Evolutionary conservation across 306 rosid species (phyloP).

Genomic region (Trifolium pratense): DNA sequence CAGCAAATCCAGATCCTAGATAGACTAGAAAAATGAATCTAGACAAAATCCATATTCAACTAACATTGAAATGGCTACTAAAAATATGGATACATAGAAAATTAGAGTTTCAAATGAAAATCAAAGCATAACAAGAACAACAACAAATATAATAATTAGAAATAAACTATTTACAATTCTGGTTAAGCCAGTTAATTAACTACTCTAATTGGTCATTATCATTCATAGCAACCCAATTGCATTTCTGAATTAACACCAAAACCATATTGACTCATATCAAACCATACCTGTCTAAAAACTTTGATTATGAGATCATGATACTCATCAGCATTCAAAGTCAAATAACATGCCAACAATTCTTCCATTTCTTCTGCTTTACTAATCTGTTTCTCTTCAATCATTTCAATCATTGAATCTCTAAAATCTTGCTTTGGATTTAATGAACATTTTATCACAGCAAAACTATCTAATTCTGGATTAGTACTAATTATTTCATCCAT

Average conservation of each 20-base stretch:
- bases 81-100: slow-evolving; percentile 24
- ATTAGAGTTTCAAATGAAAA: slow-evolving; percentile 14
- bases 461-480: slow-evolving; percentile 58
- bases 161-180: slow-evolving; percentile 31
- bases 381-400: slow-evolving; percentile 73
- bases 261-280: slow-evolving; percentile 58
- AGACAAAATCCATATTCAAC: neutral
- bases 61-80: slow-evolving; percentile 9
- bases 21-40: neutral
- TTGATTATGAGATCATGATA: slow-evolving; percentile 85
- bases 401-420: slow-evolving; percentile 95
- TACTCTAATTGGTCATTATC: slow-evolving; percentile 14
- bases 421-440: slow-evolving; percentile 76
- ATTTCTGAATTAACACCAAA: slow-evolving; percentile 45
- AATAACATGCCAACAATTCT: slow-evolving; percentile 83
- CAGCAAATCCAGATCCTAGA: too few relatives aligned
- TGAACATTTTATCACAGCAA: slow-evolving; percentile 83
- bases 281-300: slow-evolving; percentile 91
- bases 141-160: neutral
- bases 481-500: slow-evolving; percentile 33
- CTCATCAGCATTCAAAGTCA: slow-evolving; percentile 83
- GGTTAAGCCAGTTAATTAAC: slow-evolving; percentile 14
- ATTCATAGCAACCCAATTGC: slow-evolving; percentile 44
- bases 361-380: slow-evolving; percentile 73
- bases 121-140: slow-evolving; percentile 36